Conservation (phyloP, 768 basidiomycete genomes). For the Rhizopogon roseolus region DNA sequence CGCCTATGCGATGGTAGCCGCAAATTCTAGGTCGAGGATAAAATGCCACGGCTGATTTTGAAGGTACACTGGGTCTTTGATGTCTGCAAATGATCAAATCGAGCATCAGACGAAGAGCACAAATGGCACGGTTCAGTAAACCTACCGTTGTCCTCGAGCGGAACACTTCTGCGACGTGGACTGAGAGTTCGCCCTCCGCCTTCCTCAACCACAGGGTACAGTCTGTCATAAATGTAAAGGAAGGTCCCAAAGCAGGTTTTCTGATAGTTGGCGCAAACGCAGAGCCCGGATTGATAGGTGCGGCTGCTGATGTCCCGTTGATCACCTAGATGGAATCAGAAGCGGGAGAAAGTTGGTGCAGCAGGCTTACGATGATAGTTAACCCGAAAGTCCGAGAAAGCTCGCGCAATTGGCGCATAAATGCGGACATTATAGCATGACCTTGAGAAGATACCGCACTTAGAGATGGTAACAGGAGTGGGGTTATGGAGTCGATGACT, state of each 20-base stretch:
- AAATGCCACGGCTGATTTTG: slow-evolving; percentile 30
- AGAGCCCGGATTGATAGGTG: slow-evolving; percentile 27
- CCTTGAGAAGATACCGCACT: slow-evolving; percentile 69
- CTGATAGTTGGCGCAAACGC: slow-evolving; percentile 33
- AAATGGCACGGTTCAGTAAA: slow-evolving; percentile 12
- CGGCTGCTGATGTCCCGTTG: slow-evolving; percentile 45
- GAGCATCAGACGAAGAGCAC: background rate
- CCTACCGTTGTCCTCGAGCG: slow-evolving; percentile 39
- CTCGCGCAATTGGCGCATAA: slow-evolving; percentile 60
- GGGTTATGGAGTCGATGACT: slow-evolving; percentile 63
- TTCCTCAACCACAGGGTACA: slow-evolving; percentile 66
- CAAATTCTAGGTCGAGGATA: slow-evolving; percentile 7
- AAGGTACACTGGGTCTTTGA: slow-evolving; percentile 37
- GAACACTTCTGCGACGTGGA: slow-evolving; percentile 36
- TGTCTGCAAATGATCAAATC: slow-evolving; percentile 20
- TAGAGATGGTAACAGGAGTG: slow-evolving; percentile 57
- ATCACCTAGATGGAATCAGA: slow-evolving; percentile 41
- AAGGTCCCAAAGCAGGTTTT: slow-evolving; percentile 73
- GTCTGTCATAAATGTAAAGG: slow-evolving; percentile 70
- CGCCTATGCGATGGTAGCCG: background rate
- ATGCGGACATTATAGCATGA: slow-evolving; percentile 66
- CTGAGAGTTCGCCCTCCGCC: slow-evolving; percentile 15
- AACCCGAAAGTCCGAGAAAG: slow-evolving; percentile 41
- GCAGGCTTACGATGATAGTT: slow-evolving; percentile 48
- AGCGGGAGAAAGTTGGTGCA: background rate